Percentiles rank a stretch among this genome's conserved stretches.
Evolutionary conservation across 345 rosid species (phyloP).

Genomic region (Gossypium ekmanianum): DNA sequence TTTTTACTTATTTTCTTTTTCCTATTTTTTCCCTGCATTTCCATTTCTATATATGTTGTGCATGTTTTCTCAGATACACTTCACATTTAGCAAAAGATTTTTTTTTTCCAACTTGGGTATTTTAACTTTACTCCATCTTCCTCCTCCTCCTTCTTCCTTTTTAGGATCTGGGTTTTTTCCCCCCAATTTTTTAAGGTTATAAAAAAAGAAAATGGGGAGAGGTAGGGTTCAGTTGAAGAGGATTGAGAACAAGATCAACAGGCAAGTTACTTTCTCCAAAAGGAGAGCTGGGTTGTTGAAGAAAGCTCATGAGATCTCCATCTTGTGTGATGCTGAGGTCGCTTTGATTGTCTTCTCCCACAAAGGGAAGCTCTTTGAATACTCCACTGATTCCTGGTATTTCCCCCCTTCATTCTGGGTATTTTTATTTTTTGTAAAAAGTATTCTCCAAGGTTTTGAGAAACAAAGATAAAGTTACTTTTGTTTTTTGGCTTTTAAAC

Average conservation of each 20-base stretch:
- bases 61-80: conserved; percentile 24
- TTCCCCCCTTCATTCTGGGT: neutral
- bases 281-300: conserved; percentile 68
- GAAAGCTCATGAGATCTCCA: conserved; percentile 87
- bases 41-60: conserved; percentile 26
- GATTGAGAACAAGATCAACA: conserved; percentile 77
- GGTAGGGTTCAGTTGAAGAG: conserved; percentile 89
- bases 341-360: conserved; percentile 73
- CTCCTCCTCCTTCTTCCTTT: neutral
- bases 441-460: no score
- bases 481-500: no score
- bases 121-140: neutral
- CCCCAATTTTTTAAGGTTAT: neutral
- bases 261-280: conserved; percentile 76
- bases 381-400: conserved; percentile 64
- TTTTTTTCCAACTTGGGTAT: neutral
- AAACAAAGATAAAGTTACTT: no score
- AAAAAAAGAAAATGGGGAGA: conserved; percentile 46
- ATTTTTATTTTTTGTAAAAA: no score
- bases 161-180: neutral
- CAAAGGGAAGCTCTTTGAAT: conserved; percentile 74
- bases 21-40: neutral
- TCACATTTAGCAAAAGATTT: conserved; percentile 20
- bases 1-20: no score
- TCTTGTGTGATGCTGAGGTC: conserved; percentile 74